Base-by-base conservation (phyloP, 805 yeast genomes). In the Ogataea methanolica region DNA sequence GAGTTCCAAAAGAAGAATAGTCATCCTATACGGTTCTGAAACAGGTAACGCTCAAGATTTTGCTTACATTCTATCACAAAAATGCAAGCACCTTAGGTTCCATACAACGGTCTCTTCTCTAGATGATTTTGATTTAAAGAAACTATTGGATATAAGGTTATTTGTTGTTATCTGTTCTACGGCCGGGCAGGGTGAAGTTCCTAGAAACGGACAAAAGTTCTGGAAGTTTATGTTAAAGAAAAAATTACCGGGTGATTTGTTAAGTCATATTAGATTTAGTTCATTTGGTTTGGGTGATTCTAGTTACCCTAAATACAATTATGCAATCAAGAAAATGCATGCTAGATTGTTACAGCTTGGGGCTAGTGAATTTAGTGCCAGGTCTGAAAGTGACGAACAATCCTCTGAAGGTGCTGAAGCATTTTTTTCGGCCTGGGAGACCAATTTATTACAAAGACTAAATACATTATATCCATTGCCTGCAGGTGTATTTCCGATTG, bases 221-320 rank as follows among this genome's bases (percentile, higher is more conserved):
- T 86, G 96, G 95, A 74, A 75, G 54, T 80, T 85, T 51, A 65
- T 94, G 56, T 75, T 88, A 48, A 79, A 78, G 60, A 80, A 76
- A 61, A 82, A 80, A 53, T 75, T 92, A 7, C 94, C 70, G 0
- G 29, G 54, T 0, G 79, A 80, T 55, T 67, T 88, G 31, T 67
- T 92, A 36, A 74, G 74, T 52, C 87, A 83, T 59, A 56, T 88
- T 11, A 65, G 70, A 16, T 73, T 90, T 54, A 78, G 92, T 2
- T 76, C 89, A 2, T 85, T 94, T 60, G 99, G 99, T 0, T 68
- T 94, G 1, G 99, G 99, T 23, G 98, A 94, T 64, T 84, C 96
- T 0, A 84, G 96, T 1, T 94, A 94, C 62, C 88, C 95, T 5
- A 79, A 85, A 53, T 94, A 80, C 68, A 92, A 94, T 66, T 83